Base-by-base conservation (phyloP, 1,284 basidiomycete genomes). In the Butyriboletus appendiculatus region DNA sequence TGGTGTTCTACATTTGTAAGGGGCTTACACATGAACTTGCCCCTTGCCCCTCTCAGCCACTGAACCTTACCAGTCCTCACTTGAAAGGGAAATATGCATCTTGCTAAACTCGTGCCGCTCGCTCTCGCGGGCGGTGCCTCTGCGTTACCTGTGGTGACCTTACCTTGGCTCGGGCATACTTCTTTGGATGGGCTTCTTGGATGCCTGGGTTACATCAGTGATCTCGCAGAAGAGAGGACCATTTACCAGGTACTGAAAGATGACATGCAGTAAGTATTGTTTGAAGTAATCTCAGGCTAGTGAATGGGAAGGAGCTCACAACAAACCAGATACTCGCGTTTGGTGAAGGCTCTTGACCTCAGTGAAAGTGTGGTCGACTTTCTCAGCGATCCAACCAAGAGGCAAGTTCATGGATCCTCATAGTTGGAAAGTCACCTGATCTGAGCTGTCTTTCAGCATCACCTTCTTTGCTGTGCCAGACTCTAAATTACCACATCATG, bases 391-490 rank as follows among this genome's bases (percentile, higher is more conserved):
- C 64, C 76, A 30, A 69, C 74, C 22, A 61, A 67, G 15, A 63
- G 68, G 79, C 76, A 57, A 39, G 73, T 34, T 7, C 47, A 16
- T 16, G 14, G 30, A 41, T 22, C 11, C 20, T 37, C 10, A 16
- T 22, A 28, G 15, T 15, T 35, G 20, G 18, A 30, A 38, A 30
- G 10, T 18, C 38, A 39, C 50, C 20, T 41, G 18, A 45, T 28
- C 18, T 37, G 24, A 38, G 33, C 5, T 15, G 22, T 24, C 43
- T 33, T 42, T n/a, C 10, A 84, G 81, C 30, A 56, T 83, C 35
- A 82, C 81, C 0, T 81, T 83, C 65, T 84, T 84, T 56, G 81
- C 81, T 2, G 69, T 76, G 18, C 77, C 80, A 3, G 69, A 84
- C 60, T 72, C 62, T 33, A 78, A 74, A 9, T 62, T 82, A 15